Conservation (phyloP, 768 basidiomycete species). For the Rhodocollybia butyracea region DNA sequence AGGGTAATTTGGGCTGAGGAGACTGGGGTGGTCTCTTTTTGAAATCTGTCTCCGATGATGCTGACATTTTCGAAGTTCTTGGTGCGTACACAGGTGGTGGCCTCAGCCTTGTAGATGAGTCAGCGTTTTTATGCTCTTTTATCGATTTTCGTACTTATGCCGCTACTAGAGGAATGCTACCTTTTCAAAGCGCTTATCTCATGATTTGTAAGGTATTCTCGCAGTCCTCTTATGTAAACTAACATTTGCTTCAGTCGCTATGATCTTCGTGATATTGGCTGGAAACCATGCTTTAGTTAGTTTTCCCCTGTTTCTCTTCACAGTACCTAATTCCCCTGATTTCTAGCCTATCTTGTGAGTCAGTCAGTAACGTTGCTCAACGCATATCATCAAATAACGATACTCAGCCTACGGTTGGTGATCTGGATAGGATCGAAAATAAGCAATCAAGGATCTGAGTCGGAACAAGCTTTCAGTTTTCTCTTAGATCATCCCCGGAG, state of each 20-base stretch:
- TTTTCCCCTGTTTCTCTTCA: constrained; percentile 10
- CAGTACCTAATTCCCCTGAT: background rate
- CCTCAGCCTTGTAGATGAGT: constrained; percentile 62
- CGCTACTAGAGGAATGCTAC: constrained; percentile 54
- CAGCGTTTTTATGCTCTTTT: constrained; percentile 10
- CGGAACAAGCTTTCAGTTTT: constrained; percentile 59
- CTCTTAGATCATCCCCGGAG: constrained; percentile 76
- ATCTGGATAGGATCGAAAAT: constrained; percentile 65
- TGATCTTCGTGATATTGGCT: constrained; percentile 65
- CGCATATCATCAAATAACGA: no score
- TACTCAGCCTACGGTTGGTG: constrained; percentile 49
- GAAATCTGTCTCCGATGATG: no score
- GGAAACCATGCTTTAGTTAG: constrained; percentile 75
- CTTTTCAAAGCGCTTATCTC: constrained; percentile 63
- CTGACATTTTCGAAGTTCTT: no score
- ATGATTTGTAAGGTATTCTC: constrained; percentile 45
- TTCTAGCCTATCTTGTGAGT: constrained; percentile 59
- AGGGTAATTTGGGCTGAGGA: no score
- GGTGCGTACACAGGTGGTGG: constrained; percentile 68
- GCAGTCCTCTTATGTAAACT: background rate
- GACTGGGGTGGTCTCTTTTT: no score
- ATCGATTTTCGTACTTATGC: background rate
- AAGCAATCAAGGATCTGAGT: constrained; percentile 37
- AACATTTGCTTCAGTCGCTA: constrained; percentile 31
- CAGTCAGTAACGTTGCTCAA: constrained; percentile 2